These are phyloP conservation scores for Eucalyptus coolabah DNA, from an alignment of 345 rosid genomes.

Conservation along the genomic window DNA sequence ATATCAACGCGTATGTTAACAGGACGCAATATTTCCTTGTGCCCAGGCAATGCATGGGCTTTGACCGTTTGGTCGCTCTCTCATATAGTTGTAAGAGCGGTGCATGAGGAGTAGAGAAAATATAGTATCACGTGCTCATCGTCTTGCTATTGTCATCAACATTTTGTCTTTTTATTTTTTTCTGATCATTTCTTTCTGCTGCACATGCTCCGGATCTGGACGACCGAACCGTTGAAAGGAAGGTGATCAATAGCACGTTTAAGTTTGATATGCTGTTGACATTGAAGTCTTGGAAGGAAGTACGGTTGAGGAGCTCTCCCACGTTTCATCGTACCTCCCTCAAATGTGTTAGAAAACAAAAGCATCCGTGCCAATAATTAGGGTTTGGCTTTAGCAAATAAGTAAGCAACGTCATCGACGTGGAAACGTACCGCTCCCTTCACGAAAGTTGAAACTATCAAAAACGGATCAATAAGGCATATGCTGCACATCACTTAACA, in stretches of 20 bases:
- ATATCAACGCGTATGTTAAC: background rate
- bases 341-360: background rate
- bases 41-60: background rate
- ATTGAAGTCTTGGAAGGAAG: background rate
- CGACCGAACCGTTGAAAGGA: background rate
- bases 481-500: background rate
- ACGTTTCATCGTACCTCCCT: background rate
- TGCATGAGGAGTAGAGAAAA: background rate
- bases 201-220: background rate
- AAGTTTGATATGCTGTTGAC: background rate
- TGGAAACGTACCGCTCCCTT: background rate
- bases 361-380: background rate
- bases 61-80: background rate
- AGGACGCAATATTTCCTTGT: background rate
- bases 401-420: background rate
- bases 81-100: background rate
- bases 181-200: background rate
- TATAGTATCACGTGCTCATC: background rate
- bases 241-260: background rate
- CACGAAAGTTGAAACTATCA: background rate
- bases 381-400: background rate
- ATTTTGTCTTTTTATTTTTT: background rate
- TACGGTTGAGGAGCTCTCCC: background rate
- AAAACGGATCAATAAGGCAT: background rate
- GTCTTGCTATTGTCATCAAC: background rate